Conservation (phyloP, 345 rosid genomes). For the Eucalyptus erythrocorys region DNA sequence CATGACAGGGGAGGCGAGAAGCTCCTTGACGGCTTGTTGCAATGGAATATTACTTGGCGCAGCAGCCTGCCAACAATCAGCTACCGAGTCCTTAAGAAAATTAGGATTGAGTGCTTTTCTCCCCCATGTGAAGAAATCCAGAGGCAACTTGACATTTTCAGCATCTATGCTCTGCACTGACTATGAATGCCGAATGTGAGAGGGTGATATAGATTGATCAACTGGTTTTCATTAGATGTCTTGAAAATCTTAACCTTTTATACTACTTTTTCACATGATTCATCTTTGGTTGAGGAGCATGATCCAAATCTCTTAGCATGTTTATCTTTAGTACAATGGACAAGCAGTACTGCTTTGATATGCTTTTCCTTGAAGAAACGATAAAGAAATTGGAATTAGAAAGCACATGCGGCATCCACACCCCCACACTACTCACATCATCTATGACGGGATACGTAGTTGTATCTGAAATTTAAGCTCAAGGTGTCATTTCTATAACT, state of each 20-base stretch:
- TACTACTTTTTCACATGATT: conserved; percentile 25
- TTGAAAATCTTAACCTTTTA: conserved; percentile 22
- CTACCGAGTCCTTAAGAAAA: conserved; percentile 35
- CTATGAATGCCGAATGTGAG: conserved; percentile 7
- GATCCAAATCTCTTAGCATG: conserved; percentile 14
- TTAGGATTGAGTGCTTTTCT: conserved; percentile 24
- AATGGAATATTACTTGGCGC: conserved; percentile 27
- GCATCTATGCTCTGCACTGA: conserved; percentile 45
- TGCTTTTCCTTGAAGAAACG: conserved; percentile 59
- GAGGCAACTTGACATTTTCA: conserved; percentile 54
- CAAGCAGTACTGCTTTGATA: conserved; percentile 41
- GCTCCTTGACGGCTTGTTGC: conserved; percentile 42
- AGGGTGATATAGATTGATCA: neutral
- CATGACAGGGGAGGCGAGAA: conserved; percentile 22
- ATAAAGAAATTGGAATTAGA: neutral
- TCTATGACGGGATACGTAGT: rapidly evolving
- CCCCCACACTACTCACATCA: neutral
- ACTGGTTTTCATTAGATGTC: neutral
- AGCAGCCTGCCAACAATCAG: conserved; percentile 23
- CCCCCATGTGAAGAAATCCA: conserved; percentile 45
- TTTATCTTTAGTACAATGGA: conserved; percentile 25
- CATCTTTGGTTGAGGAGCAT: conserved; percentile 18
- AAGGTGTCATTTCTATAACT: neutral
- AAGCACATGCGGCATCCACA: neutral
- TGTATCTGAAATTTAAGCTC: neutral